Evolutionary conservation across 2,329 filamentous ascomycete species (phyloP).

Genomic region (Emydomyces testavorans): DNA sequence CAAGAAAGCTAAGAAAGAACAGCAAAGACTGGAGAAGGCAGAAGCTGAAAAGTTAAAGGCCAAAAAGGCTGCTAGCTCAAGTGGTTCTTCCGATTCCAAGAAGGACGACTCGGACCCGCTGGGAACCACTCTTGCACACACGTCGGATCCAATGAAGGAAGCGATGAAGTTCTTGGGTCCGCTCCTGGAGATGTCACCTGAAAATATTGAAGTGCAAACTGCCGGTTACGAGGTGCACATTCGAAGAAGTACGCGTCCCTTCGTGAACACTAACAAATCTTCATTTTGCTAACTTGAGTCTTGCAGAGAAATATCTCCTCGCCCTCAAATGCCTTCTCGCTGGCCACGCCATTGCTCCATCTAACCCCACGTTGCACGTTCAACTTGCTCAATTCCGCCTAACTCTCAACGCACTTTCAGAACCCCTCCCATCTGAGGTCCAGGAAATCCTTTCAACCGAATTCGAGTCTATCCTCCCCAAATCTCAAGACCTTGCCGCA

Average conservation of each 20-base stretch:
- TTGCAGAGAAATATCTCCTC: constrained; percentile 68
- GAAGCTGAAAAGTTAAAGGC: constrained; percentile 76
- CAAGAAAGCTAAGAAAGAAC: constrained; percentile 82
- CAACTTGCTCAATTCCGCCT: constrained; percentile 60
- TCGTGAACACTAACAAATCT: not conserved
- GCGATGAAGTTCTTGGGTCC: constrained; percentile 77
- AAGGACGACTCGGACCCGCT: constrained; percentile 86
- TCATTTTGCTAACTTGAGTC: not conserved
- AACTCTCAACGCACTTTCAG: constrained; percentile 45
- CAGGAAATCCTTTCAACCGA: constrained; percentile 58
- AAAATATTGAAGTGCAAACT: constrained; percentile 69
- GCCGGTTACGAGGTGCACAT: constrained; percentile 85
- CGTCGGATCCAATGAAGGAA: constrained; percentile 69
- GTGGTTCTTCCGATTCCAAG: constrained; percentile 51
- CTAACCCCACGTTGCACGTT: constrained; percentile 62
- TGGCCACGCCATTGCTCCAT: constrained; percentile 55
- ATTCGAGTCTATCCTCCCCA: constrained; percentile 50
- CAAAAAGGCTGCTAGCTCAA: constrained; percentile 59
- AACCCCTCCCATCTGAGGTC: constrained; percentile 53
- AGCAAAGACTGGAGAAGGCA: constrained; percentile 60
- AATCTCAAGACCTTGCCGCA: constrained; percentile 46
- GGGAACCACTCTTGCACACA: constrained; percentile 67
- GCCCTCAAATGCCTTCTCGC: constrained; percentile 76
- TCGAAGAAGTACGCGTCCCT: constrained; percentile 55
- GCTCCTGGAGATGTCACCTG: constrained; percentile 69